phyloP scores from a whole-genome alignment of 164 flowering plant species.

The Akebia trifoliata region DNA sequence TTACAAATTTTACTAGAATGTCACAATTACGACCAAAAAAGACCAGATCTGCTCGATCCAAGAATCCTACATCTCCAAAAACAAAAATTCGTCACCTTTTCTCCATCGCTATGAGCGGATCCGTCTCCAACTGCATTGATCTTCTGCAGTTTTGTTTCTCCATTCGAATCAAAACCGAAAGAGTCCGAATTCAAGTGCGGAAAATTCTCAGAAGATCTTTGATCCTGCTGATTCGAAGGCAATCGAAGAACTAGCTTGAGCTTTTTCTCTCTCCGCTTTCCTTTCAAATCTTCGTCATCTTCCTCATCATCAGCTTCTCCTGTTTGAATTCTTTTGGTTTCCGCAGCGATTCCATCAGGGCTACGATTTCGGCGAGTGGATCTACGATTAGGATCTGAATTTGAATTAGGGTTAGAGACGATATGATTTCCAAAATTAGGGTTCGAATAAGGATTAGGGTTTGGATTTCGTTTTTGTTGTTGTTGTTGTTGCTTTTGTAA shows the following conservation, averaged over 20 bases:
- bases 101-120: slow-evolving; percentile 22
- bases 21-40: slow-evolving; percentile 1
- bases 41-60: not conserved
- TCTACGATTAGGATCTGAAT: slow-evolving; percentile 32
- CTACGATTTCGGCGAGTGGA: slow-evolving; percentile 27
- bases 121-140: slow-evolving; percentile 42
- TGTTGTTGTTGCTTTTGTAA: slow-evolving; percentile 22
- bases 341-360: slow-evolving; percentile 14
- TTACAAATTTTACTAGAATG: not conserved
- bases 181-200: slow-evolving; percentile 17
- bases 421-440: no score
- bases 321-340: not conserved
- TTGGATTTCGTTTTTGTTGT: not conserved
- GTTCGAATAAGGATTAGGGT: slow-evolving; percentile 18
- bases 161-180: slow-evolving; percentile 29
- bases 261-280: slow-evolving; percentile 45
- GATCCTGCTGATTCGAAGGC: slow-evolving; percentile 20
- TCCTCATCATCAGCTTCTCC: slow-evolving; percentile 21
- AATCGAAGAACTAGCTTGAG: slow-evolving; percentile 42
- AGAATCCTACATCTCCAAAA: not conserved
- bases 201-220: slow-evolving; percentile 15
- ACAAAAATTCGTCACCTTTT: slow-evolving; percentile 24
- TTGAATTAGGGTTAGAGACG: slow-evolving; percentile 12
- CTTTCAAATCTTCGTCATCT: slow-evolving; percentile 27
- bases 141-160: slow-evolving; percentile 40